Base-by-base conservation (phyloP, 352 stramenopile genomes). In the Globisporangium mamillatum region DNA sequence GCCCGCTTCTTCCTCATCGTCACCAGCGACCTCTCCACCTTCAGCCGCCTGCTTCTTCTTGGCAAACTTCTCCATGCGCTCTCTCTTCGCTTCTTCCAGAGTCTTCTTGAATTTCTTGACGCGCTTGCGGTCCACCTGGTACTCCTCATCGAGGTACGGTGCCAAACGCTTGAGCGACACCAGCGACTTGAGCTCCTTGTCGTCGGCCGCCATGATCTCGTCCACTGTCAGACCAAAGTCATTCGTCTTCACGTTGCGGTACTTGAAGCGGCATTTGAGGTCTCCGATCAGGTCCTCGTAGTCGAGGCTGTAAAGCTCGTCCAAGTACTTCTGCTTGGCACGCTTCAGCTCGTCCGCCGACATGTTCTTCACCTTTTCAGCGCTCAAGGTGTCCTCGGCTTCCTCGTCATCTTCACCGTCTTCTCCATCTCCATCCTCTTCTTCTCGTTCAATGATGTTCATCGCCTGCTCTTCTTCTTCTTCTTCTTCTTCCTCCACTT, bases 251-350 rank as follows among this genome's bases (percentile, higher is more conserved):
- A 99, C 98, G 56, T 93, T 75, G 10, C 91, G 87, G 80, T 99
- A 99, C 75, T 99, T 99, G 84, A 99, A 99, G 25, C 97, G 89
- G 55, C 94, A 99, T 58, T 97, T 97, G 72, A 99, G 88, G 69
- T 98, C 97, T 24, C 93, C 97, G 69, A 99, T 98, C 50, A 99
- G 90, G 71, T 99, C 97, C 77, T 99, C 98, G 72, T 99, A 99
- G 77, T 99, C 98, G 27, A 99, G 82, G 53, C 97, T 93, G 77
- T 99, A 99, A 9, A 99, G 79, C 69, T 99, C 97, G 58, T 99
- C 94, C 65, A 98, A 77, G 67, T 98, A 94, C 70, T 98, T 94
- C 64, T 97, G 77, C 78, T 97, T 93, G 71, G 95, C 95, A 27
- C 69, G 74, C 65, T 90, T 60, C 55, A 94, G 84, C 64, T 96